phyloP scores from a whole-genome alignment of 345 rosid genomes.

The Syzygium grande region DNA sequence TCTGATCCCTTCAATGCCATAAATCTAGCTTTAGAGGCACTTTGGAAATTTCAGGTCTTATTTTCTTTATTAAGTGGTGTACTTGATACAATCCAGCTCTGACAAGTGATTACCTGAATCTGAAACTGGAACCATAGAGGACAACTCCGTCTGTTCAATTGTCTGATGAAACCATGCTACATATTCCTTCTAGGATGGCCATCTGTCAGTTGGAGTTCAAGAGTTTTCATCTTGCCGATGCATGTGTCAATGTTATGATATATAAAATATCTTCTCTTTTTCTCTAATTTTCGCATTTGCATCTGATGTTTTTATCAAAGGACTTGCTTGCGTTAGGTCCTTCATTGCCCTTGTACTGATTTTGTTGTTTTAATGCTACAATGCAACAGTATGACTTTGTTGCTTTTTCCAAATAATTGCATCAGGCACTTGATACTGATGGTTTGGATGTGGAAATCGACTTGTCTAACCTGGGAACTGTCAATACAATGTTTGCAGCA shows the following conservation, averaged over 20 bases:
- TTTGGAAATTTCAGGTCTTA: not conserved
- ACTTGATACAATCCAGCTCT: not conserved
- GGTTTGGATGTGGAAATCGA: constrained; percentile 98
- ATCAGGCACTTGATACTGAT: constrained; percentile 77
- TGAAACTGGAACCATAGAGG: not conserved
- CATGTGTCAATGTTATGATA: not conserved
- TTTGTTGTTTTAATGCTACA: not conserved
- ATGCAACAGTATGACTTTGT: constrained; percentile 4
- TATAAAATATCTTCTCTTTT: not conserved
- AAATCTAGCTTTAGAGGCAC: not conserved
- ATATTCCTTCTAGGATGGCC: not conserved
- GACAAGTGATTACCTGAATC: not conserved
- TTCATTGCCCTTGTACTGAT: not conserved
- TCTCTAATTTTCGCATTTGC: not conserved
- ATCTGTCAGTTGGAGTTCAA: not conserved
- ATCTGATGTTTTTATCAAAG: not conserved
- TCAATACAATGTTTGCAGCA: constrained; percentile 98
- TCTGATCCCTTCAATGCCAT: not conserved
- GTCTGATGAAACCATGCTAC: not conserved
- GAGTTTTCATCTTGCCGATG: not conserved
- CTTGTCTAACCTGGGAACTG: constrained; percentile 95
- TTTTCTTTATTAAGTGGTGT: not conserved
- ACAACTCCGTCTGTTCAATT: not conserved
- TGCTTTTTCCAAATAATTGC: not conserved
- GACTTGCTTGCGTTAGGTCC: not conserved